phyloP scores from a whole-genome alignment of 192 early-diverging fungal species.

The Mortierella alpina region DNA sequence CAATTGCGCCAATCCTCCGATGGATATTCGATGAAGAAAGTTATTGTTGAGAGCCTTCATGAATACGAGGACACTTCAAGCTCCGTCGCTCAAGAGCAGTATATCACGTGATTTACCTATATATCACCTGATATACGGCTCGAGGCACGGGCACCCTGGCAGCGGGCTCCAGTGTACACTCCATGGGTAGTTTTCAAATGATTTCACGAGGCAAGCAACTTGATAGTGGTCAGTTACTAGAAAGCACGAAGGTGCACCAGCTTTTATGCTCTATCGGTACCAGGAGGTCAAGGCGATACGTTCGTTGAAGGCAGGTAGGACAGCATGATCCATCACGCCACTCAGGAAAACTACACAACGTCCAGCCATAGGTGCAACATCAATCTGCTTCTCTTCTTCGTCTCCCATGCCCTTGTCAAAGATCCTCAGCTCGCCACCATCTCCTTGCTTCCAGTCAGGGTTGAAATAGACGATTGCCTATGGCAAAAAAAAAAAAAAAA shows the following conservation, averaged over 20 bases:
- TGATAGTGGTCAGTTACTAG: not conserved
- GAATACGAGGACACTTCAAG: too few relatives aligned
- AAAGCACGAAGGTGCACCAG: not conserved
- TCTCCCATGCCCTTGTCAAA: conserved; percentile 56
- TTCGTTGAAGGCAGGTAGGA: conserved; percentile 56
- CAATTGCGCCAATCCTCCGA: conserved; percentile 38
- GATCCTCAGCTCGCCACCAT: conserved; percentile 67
- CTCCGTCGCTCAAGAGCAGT: too few relatives aligned
- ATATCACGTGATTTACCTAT: too few relatives aligned
- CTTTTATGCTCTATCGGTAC: conserved; percentile 50
- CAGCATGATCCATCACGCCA: conserved; percentile 69
- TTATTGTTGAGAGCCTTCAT: too few relatives aligned
- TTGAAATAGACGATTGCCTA: conserved; percentile 68
- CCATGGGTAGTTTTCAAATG: too few relatives aligned
- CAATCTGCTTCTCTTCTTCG: conserved; percentile 48
- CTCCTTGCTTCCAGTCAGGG: conserved; percentile 56
- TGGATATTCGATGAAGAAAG: too few relatives aligned
- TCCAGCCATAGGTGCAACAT: conserved; percentile 55
- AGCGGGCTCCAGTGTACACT: too few relatives aligned
- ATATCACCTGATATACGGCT: too few relatives aligned
- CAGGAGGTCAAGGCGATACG: conserved; percentile 62
- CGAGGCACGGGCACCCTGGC: too few relatives aligned
- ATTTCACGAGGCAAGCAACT: too few relatives aligned
- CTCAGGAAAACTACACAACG: conserved; percentile 62
- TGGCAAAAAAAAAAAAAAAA: not conserved